phyloP scores from a whole-genome alignment of 2,329 filamentous ascomycete genomes.

The Beauveria caledonica region DNA sequence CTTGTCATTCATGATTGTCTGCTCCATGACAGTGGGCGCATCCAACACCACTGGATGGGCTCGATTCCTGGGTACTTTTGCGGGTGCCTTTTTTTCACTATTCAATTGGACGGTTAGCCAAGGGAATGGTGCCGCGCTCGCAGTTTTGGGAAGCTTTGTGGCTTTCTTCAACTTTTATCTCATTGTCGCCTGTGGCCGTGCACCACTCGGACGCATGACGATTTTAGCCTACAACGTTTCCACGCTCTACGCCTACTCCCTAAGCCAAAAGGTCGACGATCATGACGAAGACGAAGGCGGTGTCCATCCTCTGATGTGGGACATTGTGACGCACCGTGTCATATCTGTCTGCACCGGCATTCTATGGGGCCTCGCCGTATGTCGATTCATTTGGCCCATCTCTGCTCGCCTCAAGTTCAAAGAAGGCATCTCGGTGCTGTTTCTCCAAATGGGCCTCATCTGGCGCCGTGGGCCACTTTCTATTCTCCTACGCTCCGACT shows the following conservation, averaged over 20 bases:
- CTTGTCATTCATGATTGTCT: constrained; percentile 90
- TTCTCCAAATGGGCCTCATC: constrained; percentile 83
- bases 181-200: constrained; percentile 69
- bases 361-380: constrained; percentile 80
- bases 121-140: constrained; percentile 62
- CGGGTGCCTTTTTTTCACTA: constrained; percentile 67
- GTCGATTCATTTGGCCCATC: constrained; percentile 80
- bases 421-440: constrained; percentile 73
- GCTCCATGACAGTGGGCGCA: constrained; percentile 87
- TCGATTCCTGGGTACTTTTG: constrained; percentile 71
- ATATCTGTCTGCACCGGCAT: constrained; percentile 74
- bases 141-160: constrained; percentile 69
- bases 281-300: constrained; percentile 77
- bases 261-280: constrained; percentile 65
- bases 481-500: constrained; percentile 53
- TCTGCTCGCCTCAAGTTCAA: constrained; percentile 78
- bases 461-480: constrained; percentile 88
- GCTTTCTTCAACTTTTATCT: constrained; percentile 76
- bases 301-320: constrained; percentile 66
- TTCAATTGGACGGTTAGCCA: constrained; percentile 66
- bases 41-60: constrained; percentile 82
- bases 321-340: constrained; percentile 77
- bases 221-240: constrained; percentile 90
- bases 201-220: constrained; percentile 81
- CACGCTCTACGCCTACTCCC: constrained; percentile 80